Conservation (phyloP, 371 early-diverging fungal genomes). For the Rhizopus arrhizus region DNA sequence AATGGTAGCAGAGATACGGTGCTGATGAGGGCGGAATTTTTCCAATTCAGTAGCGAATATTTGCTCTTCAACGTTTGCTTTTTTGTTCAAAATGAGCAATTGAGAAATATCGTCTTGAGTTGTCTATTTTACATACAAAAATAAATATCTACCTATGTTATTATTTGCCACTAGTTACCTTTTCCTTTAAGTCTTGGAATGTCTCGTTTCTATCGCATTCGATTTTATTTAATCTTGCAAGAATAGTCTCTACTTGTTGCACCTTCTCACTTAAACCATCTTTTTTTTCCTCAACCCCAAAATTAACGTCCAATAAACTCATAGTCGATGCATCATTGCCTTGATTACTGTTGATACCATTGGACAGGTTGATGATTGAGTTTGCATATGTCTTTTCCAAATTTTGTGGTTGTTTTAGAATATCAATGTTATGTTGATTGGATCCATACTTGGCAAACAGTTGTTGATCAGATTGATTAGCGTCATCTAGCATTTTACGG, state of each 20-base stretch:
- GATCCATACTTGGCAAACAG: slow-evolving; percentile 62
- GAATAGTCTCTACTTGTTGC: slow-evolving; percentile 65
- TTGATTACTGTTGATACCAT: slow-evolving; percentile 8
- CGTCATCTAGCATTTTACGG: slow-evolving; percentile 79
- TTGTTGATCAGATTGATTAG: slow-evolving; percentile 70
- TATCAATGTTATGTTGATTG: slow-evolving; percentile 55
- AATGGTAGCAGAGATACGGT: slow-evolving; percentile 73
- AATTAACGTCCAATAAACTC: slow-evolving; percentile 68
- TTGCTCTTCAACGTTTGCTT: slow-evolving; percentile 76
- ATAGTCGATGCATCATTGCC: slow-evolving; percentile 36
- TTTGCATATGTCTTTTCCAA: slow-evolving; percentile 69
- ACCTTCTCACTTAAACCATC: slow-evolving; percentile 52
- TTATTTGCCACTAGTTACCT: slow-evolving; percentile 41
- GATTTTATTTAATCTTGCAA: slow-evolving; percentile 77
- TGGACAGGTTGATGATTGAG: slow-evolving; percentile 40
- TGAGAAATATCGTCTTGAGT: slow-evolving; percentile 90
- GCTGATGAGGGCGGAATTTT: slow-evolving; percentile 83
- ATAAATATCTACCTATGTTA: not conserved
- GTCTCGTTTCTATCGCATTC: slow-evolving; percentile 78
- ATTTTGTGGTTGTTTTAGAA: slow-evolving; percentile 60
- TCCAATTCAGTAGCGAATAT: slow-evolving; percentile 88
- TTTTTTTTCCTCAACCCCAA: slow-evolving; percentile 37
- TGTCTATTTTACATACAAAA: slow-evolving; percentile 46
- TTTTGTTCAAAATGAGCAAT: slow-evolving; percentile 80
- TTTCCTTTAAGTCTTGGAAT: slow-evolving; percentile 81